Conservation (phyloP, 495 filamentous ascomycete genomes). For the Friedmanniomyces endolithicus region DNA sequence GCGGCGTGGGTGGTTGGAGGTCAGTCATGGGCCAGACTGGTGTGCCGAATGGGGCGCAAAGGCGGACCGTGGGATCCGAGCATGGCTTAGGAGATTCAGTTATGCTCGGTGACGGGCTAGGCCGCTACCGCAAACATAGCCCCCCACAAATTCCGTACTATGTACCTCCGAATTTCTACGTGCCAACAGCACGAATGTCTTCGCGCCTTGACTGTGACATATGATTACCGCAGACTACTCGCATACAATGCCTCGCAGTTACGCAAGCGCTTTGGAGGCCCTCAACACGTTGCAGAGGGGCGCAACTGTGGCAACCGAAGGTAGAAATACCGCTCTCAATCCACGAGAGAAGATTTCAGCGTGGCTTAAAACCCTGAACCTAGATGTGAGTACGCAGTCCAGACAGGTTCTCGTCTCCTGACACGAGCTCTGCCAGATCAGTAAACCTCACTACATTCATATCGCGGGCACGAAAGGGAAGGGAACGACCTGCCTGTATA, state of each 20-base stretch:
- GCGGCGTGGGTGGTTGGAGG: background rate
- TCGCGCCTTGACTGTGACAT: no score
- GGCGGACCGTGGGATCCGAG: background rate
- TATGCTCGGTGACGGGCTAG: no score
- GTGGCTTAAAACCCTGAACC: background rate
- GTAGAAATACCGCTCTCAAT: background rate
- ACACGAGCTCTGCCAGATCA: background rate
- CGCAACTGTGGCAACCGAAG: background rate
- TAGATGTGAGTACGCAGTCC: background rate
- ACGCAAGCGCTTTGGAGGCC: background rate
- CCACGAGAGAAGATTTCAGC: background rate
- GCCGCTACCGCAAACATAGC: no score
- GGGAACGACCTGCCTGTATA: conserved; percentile 39
- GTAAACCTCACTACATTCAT: conserved; percentile 32
- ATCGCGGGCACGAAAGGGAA: conserved; percentile 41
- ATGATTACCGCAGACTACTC: background rate
- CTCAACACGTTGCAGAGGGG: background rate
- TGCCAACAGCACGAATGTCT: no score
- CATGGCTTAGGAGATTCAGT: no score
- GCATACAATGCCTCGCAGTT: background rate
- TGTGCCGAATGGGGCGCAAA: background rate
- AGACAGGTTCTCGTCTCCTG: background rate
- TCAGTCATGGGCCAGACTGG: background rate
- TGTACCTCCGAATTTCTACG: no score
- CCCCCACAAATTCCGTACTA: no score